These are phyloP conservation scores for Tolypocladium tropicale DNA, from an alignment of 2,329 filamentous ascomycete genomes.

Conservation along the genomic window DNA sequence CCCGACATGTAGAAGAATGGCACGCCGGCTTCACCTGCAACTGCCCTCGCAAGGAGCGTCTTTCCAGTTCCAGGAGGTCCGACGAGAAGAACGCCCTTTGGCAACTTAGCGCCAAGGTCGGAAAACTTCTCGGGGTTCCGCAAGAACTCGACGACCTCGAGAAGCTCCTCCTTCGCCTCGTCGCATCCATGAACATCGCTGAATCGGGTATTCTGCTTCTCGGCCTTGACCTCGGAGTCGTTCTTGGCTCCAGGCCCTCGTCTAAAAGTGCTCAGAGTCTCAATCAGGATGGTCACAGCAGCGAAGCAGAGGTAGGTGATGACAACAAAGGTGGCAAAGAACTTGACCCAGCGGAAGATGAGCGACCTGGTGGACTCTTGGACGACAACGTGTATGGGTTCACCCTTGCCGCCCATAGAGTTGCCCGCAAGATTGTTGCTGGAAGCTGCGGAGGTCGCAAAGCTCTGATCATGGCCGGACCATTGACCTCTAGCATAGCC, in stretches of 20 bases:
- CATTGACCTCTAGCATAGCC: constrained; percentile 16
- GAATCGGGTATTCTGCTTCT: constrained; percentile 87
- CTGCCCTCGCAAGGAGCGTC: constrained; percentile 86
- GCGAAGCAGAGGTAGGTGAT: constrained; percentile 72
- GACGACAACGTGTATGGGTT: constrained; percentile 90
- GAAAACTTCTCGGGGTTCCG: constrained; percentile 90
- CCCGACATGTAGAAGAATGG: constrained; percentile 99
- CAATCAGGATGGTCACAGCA: constrained; percentile 70
- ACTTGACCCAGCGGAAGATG: constrained; percentile 88
- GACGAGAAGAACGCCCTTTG: constrained; percentile 90
- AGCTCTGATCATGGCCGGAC: constrained; percentile 18
- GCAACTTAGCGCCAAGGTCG: constrained; percentile 87
- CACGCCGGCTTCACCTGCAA: constrained; percentile 92
- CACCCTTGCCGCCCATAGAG: constrained; percentile 59
- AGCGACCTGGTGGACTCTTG: constrained; percentile 74
- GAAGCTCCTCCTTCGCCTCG: constrained; percentile 94
- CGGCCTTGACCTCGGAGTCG: constrained; percentile 79
- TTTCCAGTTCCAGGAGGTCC: constrained; percentile 97
- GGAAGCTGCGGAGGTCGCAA: constrained; percentile 16
- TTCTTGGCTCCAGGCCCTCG: constrained; percentile 59
- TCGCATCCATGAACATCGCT: constrained; percentile 93
- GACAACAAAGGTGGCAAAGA: constrained; percentile 67
- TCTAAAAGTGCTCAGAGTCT: constrained; percentile 69
- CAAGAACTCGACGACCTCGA: constrained; percentile 93
- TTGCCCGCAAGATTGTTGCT: constrained; percentile 9